phyloP scores from a whole-genome alignment of 768 basidiomycete species.

The Russula foetens region DNA sequence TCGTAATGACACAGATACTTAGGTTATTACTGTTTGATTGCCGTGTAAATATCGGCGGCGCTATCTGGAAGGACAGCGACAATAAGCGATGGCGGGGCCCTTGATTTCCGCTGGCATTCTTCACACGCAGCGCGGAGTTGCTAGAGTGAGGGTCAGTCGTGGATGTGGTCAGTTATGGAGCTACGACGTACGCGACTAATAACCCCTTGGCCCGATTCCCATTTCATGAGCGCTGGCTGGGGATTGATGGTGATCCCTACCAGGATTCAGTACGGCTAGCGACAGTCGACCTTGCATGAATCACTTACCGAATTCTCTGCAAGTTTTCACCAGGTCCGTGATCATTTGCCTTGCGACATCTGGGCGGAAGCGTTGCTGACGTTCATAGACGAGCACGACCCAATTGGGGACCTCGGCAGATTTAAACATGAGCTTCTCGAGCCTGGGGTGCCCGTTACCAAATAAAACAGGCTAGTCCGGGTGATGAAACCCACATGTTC shows the following conservation, averaged over 20 bases:
- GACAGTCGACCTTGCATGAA: neutral
- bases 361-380: constrained; percentile 42
- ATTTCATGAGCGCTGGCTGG: constrained; percentile 35
- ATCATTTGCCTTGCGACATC: constrained; percentile 43
- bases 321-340: constrained; percentile 39
- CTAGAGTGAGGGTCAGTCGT: constrained; percentile 20
- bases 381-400: constrained; percentile 61
- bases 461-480: neutral
- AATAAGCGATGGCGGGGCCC: constrained; percentile 22
- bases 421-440: constrained; percentile 60
- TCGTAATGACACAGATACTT: neutral
- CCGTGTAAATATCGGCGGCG: constrained; percentile 65
- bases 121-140: constrained; percentile 45
- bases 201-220: constrained; percentile 49
- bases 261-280: neutral
- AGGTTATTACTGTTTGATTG: constrained; percentile 63
- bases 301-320: constrained; percentile 49
- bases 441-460: constrained; percentile 32
- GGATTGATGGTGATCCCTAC: constrained; percentile 52
- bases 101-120: constrained; percentile 34
- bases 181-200: constrained; percentile 26
- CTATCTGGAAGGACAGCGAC: constrained; percentile 24
- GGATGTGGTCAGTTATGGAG: neutral
- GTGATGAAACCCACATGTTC: constrained; percentile 52
- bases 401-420: constrained; percentile 48